phyloP scores from a whole-genome alignment of 1,284 basidiomycete genomes.

The Mrakiaceae sp. region DNA sequence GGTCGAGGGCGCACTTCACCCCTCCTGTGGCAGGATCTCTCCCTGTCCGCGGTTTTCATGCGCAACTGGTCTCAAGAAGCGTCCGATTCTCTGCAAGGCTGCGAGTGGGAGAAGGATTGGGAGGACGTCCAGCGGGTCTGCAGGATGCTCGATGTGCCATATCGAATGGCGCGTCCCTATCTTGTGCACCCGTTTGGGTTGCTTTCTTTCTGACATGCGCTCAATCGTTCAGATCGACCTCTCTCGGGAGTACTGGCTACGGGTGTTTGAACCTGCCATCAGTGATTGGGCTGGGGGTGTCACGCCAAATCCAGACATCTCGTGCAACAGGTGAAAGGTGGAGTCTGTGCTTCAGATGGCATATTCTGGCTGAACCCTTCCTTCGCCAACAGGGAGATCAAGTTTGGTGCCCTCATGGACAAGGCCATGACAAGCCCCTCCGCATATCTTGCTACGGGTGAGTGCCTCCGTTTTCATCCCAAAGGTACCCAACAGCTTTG shows the following conservation, averaged over 20 bases:
- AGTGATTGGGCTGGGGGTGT: conserved; percentile 59
- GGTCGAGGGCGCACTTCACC: not conserved
- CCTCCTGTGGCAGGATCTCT: conserved; percentile 48
- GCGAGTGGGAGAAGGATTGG: conserved; percentile 95
- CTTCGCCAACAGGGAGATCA: conserved; percentile 57
- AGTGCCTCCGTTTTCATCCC: conserved; percentile 3
- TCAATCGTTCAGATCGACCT: conserved; percentile 53
- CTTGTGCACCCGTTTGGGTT: not conserved
- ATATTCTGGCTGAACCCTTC: not conserved
- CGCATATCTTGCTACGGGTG: conserved; percentile 53
- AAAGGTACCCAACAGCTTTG: conserved; percentile 13
- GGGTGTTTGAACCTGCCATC: conserved; percentile 75
- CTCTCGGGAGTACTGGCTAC: conserved; percentile 73
- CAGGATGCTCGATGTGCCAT: conserved; percentile 51
- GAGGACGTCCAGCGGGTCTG: conserved; percentile 76
- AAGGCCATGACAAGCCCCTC: conserved; percentile 38
- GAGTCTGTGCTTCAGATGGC: not conserved
- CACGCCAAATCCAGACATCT: conserved; percentile 89
- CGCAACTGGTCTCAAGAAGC: conserved; percentile 66
- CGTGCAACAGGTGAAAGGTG: conserved; percentile 63
- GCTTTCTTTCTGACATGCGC: not conserved
- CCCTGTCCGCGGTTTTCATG: conserved; percentile 85
- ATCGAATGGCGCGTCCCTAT: conserved; percentile 47
- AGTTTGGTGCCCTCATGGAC: conserved; percentile 78
- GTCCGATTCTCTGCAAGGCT: conserved; percentile 49